These are phyloP conservation scores for Suhomyces maxii DNA, from an alignment of 1,139 yeast genomes.

Conservation along the genomic window DNA sequence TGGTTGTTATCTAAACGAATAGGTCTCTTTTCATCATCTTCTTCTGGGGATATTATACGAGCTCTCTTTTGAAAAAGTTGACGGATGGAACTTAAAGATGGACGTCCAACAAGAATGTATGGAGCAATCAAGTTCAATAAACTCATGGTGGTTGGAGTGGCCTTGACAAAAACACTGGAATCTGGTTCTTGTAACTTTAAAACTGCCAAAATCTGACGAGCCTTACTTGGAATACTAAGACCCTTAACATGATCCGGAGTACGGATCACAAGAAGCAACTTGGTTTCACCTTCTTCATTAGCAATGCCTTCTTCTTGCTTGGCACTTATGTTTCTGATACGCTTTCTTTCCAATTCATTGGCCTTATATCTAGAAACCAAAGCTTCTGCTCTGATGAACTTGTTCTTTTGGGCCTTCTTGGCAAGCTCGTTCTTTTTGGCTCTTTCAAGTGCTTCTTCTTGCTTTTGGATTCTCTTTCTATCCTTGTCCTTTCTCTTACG, in stretches of 20 bases:
- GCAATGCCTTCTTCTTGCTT: constrained; percentile 19
- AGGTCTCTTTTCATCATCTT: constrained; percentile 28
- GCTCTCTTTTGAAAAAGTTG: constrained; percentile 77
- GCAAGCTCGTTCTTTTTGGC: constrained; percentile 30
- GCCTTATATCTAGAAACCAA: constrained; percentile 66
- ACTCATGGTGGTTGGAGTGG: constrained; percentile 55
- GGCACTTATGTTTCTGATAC: constrained; percentile 58
- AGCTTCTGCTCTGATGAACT: constrained; percentile 72
- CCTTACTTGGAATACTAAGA: constrained; percentile 65
- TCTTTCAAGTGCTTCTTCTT: constrained; percentile 39
- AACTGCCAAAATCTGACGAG: constrained; percentile 55
- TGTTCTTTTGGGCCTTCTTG: constrained; percentile 40
- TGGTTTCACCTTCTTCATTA: constrained; percentile 31
- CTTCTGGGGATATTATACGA: constrained; percentile 45
- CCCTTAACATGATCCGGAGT: constrained; percentile 58
- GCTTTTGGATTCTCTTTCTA: constrained; percentile 65
- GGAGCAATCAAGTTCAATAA: constrained; percentile 68
- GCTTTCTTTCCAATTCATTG: constrained; percentile 62
- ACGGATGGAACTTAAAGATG: constrained; percentile 69
- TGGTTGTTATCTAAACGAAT: constrained; percentile 62
- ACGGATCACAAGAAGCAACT: constrained; percentile 64
- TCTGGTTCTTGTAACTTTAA: constrained; percentile 60
- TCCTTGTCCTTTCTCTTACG: constrained; percentile 79
- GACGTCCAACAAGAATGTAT: constrained; percentile 70
- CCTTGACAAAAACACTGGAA: constrained; percentile 70